Percentiles rank a stretch among this genome's conserved stretches.
Evolutionary conservation across 345 rosid species (phyloP).

Genomic region (Turritis glabra): DNA sequence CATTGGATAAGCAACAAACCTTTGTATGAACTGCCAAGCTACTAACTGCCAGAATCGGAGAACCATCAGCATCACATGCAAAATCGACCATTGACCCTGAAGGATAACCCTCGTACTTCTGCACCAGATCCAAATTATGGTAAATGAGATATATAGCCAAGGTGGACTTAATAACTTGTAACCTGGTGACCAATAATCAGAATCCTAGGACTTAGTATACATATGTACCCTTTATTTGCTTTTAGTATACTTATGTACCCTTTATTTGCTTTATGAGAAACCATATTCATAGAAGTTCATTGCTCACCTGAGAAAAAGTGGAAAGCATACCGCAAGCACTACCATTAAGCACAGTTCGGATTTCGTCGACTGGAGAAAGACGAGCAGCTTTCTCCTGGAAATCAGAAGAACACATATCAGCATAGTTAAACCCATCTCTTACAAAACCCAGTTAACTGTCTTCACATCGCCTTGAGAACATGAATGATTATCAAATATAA

Average conservation of each 20-base stretch:
- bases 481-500: not conserved
- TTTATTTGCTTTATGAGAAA: not conserved
- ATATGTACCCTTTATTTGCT: not conserved
- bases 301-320: constrained; percentile 78
- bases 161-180: not conserved
- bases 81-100: constrained; percentile 93
- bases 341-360: constrained; percentile 64
- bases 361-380: constrained; percentile 80
- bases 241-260: not conserved
- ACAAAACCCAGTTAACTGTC: not conserved
- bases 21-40: constrained; percentile 82
- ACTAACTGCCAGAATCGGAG: constrained; percentile 81
- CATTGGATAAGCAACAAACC: constrained; percentile 45
- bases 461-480: not conserved
- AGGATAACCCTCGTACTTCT: constrained; percentile 84
- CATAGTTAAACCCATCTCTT: not conserved
- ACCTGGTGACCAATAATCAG: not conserved
- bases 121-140: constrained; percentile 29
- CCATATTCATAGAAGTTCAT: not conserved
- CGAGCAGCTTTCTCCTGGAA: constrained; percentile 79
- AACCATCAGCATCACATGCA: constrained; percentile 85
- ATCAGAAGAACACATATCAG: constrained; percentile 1
- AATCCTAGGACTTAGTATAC: constrained; percentile 13
- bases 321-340: constrained; percentile 73
- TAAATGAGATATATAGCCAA: constrained; percentile 2